Base-by-base conservation (phyloP, 169 alveolate genomes). In the Cytauxzoon felis region DNA sequence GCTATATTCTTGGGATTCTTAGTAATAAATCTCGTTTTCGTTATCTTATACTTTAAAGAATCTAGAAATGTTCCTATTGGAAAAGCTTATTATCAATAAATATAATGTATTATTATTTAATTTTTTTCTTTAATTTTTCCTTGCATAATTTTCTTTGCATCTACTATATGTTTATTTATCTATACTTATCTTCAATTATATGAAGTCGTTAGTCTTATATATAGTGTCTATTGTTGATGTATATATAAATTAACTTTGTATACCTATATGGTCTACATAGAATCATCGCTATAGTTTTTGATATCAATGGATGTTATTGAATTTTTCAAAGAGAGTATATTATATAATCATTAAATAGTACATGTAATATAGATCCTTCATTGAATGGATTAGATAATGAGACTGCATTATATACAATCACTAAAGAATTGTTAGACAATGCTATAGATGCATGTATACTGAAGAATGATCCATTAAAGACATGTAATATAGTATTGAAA, bases 21-120 rank as follows among this genome's bases (percentile, higher is more conserved):
- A 4, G 56, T 86, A 8, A 4, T 91, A 16, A 58, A 88, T 7
- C 62, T 83, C 53, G 38, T 85, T 0, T 72, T 79, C 66, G 78
- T 88, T 21, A 5, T 58, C 30, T 18, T 87, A 24, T 89, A 87
- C 58, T 61, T 90, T 56, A 80, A 75, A 80, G 95, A 90, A 59
- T 89, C 95, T 0, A 88, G 81, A 38, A 94, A 93, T 5, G 57
- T 72, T 8, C 86, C 87, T 8, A 71, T 79, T n/a, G 92, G 92
- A n/a, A 63, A 76, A 45, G 86, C 86, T 11, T 76, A 34, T 66
- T 50, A 49, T 21, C 59, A 7, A 60, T 8, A n/a, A n/a, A 19
- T 11, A 19, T 4, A 58, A 23, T 18, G 49, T 43, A 63, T 19
- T 5, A 23, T 26, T 23, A 3, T 29, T 43, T 9, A 16, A 34